Base-by-base conservation (phyloP, 352 stramenopile species). In the Phytopythium litorale region DNA sequence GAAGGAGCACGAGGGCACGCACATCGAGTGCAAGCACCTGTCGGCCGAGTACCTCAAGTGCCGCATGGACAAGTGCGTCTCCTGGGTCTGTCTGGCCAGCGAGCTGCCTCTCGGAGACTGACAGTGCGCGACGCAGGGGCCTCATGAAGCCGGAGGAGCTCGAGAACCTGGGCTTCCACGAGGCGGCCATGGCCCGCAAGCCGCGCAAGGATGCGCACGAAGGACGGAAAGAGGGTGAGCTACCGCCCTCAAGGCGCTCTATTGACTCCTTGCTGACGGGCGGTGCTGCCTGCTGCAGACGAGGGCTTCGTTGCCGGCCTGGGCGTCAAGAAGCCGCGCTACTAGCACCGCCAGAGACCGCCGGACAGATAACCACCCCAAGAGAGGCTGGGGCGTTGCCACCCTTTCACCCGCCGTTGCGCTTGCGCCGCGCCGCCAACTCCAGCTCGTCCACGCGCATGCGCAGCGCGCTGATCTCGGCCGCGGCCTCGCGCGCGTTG, bases 1-100 rank as follows among this genome's bases (percentile, higher is more conserved):
- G 64, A 84, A 85, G 33, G 74, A 91, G 58, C 72, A 97, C 57
- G 64, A 84, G 23, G 87, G 79, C 64, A 89, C 75, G 56, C 89
- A 97, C 75, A 94, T 96, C 62, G 81, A 94, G 43, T 97, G 89
- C 87, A 96, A 96, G 73, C 75, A 88, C 60, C 70, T 97, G 35
- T 94, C 88, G 53, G 91, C 92, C 68, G 63, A 72, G 12, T 97
- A 97, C 38, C 71, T 97, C 19, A 67, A 93, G 64, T 97, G 89
- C 73, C 86, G 89, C 58, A 97, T 97, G 81, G 81, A 97, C 38
- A 94, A 90, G 87, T 96, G 51, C 60, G 81, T 78, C 23, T 61
- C 8, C 43, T 33, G 49, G 28, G 63, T 1, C n/a, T 46, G 40
- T 25, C 3, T 23, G 19, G 42, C 19, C 19, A 15, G 1, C 0